A percentile compares a stretch with the other conserved stretches of the same genome.
These are phyloP conservation scores for Verticillium albo-atrum DNA, from an alignment of 2,329 filamentous ascomycete species.

Conservation along the genomic window DNA sequence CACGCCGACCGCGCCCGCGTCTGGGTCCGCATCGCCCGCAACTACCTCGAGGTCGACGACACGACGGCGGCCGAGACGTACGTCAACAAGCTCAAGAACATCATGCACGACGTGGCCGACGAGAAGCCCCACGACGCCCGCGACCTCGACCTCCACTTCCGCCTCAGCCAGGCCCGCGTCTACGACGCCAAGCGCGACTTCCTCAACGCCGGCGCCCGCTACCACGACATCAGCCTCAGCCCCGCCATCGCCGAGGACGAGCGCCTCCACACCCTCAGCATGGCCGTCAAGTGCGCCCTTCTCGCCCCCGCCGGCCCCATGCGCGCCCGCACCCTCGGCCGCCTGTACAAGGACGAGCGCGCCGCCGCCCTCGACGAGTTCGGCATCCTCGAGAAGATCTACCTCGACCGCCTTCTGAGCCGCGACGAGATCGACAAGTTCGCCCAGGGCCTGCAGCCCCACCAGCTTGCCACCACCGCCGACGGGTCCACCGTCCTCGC, in stretches of 20 bases:
- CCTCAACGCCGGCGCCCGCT: conserved; percentile 79
- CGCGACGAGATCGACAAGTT: conserved; percentile 84
- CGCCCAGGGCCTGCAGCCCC: conserved; percentile 71
- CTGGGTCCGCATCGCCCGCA: conserved; percentile 91
- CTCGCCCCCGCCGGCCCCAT: conserved; percentile 86
- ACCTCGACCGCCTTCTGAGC: conserved; percentile 78
- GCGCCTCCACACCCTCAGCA: conserved; percentile 75
- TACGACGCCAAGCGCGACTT: conserved; percentile 88
- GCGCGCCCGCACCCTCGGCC: conserved; percentile 73
- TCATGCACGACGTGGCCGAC: conserved; percentile 75
- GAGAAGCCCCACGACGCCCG: conserved; percentile 61
- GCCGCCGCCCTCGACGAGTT: conserved; percentile 72
- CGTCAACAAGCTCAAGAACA: conserved; percentile 91
- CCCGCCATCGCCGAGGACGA: conserved; percentile 79
- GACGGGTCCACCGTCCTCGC: conserved; percentile 92
- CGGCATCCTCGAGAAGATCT: conserved; percentile 94
- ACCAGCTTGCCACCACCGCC: conserved; percentile 84
- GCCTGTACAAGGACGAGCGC: conserved; percentile 91
- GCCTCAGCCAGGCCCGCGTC: conserved; percentile 88
- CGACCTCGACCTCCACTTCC: conserved; percentile 76
- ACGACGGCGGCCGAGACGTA: conserved; percentile 79
- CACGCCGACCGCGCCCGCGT: conserved; percentile 77
- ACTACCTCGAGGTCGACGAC: conserved; percentile 93
- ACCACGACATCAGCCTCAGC: conserved; percentile 81
- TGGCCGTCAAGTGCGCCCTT: conserved; percentile 88